A percentile compares a stretch with the other conserved stretches of the same genome.
These are phyloP conservation scores for Vickermania spadyakhi DNA, from an alignment of 208 protist species.

Conservation along the genomic window DNA sequence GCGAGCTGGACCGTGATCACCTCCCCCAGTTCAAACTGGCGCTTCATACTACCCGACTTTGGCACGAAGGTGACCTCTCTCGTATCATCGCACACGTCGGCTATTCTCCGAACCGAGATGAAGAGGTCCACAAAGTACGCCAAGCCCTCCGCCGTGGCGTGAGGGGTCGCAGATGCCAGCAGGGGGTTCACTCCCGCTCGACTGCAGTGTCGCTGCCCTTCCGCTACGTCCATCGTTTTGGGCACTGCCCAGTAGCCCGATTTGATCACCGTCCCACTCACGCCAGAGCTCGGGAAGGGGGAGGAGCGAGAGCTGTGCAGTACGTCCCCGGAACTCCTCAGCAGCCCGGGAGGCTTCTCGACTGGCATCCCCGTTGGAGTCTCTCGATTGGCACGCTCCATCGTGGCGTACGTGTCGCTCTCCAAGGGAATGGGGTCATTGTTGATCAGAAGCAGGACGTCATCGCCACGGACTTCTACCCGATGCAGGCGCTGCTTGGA, in stretches of 20 bases:
- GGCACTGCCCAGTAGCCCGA: too few species aligned
- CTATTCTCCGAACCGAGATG: neutral
- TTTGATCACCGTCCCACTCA: neutral
- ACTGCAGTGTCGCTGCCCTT: neutral
- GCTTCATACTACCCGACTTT: neutral
- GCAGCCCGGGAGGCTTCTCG: neutral
- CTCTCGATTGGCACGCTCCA: constrained; percentile 6
- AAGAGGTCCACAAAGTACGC: neutral
- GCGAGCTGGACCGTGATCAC: neutral
- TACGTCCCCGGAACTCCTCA: neutral
- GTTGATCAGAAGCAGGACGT: constrained; percentile 26
- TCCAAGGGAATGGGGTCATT: constrained; percentile 10
- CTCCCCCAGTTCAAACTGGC: neutral
- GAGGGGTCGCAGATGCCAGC: neutral
- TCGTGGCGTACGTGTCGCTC: constrained; percentile 27
- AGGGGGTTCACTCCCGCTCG: neutral
- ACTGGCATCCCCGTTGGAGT: neutral
- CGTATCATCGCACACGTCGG: neutral
- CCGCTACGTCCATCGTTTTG: too few species aligned
- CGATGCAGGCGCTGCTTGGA: constrained; percentile 75
- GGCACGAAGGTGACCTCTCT: neutral
- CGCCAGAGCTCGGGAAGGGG: neutral
- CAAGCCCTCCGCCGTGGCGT: neutral
- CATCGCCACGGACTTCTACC: constrained; percentile 17
- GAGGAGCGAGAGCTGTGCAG: neutral